phyloP scores from a whole-genome alignment of 208 protist genomes.

The Crithidia brevicula region DNA sequence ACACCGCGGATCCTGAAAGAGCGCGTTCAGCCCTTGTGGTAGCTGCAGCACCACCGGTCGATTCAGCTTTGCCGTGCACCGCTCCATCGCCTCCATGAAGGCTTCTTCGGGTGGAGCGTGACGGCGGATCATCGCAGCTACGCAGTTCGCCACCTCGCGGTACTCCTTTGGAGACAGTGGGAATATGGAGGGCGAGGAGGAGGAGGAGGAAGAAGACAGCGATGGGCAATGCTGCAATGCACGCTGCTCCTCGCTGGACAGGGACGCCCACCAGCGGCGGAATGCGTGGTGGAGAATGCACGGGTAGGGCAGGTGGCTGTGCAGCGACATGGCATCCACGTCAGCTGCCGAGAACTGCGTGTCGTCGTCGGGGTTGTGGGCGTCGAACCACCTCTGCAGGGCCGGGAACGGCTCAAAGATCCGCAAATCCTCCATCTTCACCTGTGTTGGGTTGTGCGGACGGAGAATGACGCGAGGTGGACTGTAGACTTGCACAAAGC shows the following conservation, averaged over 20 bases:
- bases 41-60: constrained; percentile 27
- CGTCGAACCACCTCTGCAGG: constrained; percentile 67
- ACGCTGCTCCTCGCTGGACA: background rate
- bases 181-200: constrained; percentile 3
- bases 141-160: constrained; percentile 6
- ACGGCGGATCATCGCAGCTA: constrained; percentile 32
- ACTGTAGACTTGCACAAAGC: constrained; percentile 81
- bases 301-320: constrained; percentile 91
- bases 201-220: background rate
- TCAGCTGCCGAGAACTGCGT: constrained; percentile 40
- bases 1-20: constrained; percentile 44
- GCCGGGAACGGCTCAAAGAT: constrained; percentile 88
- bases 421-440: constrained; percentile 87
- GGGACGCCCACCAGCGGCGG: constrained; percentile 38
- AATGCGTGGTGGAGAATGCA: constrained; percentile 82
- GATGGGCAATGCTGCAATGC: background rate
- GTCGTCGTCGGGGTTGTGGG: constrained; percentile 58
- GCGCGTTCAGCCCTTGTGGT: constrained; percentile 17
- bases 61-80: constrained; percentile 59
- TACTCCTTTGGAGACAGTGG: constrained; percentile 31
- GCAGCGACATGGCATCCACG: constrained; percentile 36
- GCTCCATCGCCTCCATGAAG: constrained; percentile 65
- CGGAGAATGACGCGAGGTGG: constrained; percentile 54
- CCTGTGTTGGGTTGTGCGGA: constrained; percentile 46
- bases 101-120: constrained; percentile 42